Evolutionary conservation across 2,329 filamentous ascomycete genomes (phyloP).

Genomic region (Xylariaceae sp.): DNA sequence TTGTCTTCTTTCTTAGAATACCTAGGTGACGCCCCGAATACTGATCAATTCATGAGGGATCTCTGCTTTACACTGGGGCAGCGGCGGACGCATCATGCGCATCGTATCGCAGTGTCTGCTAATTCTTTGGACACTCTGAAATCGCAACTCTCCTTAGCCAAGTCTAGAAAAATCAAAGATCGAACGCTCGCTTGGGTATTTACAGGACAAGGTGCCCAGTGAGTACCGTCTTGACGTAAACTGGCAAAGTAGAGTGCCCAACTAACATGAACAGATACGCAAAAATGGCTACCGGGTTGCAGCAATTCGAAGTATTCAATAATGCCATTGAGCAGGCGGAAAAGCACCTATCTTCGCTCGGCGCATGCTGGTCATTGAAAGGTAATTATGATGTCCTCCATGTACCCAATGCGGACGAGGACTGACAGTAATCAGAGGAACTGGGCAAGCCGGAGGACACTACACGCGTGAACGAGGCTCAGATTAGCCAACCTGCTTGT

Average conservation of each 20-base stretch:
- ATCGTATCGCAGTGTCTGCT: slow-evolving; percentile 18
- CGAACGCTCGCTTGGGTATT: slow-evolving; percentile 28
- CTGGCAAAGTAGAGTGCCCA: neutral
- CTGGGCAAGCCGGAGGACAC: slow-evolving; percentile 17
- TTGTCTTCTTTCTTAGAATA: slow-evolving; percentile 23
- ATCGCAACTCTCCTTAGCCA: neutral
- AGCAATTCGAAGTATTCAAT: slow-evolving; percentile 4
- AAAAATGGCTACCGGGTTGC: slow-evolving; percentile 7
- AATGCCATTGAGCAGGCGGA: slow-evolving; percentile 20
- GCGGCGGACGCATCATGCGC: slow-evolving; percentile 25
- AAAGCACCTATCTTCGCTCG: slow-evolving; percentile 17
- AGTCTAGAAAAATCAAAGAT: slow-evolving; percentile 7
- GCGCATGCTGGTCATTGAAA: slow-evolving; percentile 25
- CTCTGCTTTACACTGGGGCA: slow-evolving; percentile 30
- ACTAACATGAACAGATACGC: slow-evolving; percentile 7
- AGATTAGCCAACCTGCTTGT: slow-evolving; percentile 35
- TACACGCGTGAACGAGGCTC: slow-evolving; percentile 26
- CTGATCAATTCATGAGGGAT: slow-evolving; percentile 14
- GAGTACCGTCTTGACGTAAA: slow-evolving; percentile 10
- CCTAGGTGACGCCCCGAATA: slow-evolving; percentile 19
- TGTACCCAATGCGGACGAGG: neutral
- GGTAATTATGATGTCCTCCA: neutral
- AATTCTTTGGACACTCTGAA: slow-evolving; percentile 9
- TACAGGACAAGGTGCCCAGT: slow-evolving; percentile 37
- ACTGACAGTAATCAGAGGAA: slow-evolving; percentile 20